Evolutionary conservation across 1,284 basidiomycete genomes (phyloP), one percentile per base, ranked within the genome.

Genomic region (Somion occarium): DNA sequence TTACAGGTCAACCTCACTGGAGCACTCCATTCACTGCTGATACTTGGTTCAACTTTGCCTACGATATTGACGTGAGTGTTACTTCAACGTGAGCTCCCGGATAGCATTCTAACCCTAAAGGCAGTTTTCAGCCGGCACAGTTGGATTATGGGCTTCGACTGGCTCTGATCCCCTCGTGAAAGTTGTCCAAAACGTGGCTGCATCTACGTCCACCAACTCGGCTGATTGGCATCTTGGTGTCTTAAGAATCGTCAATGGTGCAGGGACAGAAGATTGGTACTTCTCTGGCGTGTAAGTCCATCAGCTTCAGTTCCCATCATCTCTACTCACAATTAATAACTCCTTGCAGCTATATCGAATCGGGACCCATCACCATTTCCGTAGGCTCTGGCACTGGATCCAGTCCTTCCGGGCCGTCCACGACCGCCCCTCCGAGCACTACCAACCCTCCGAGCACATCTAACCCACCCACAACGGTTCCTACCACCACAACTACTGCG

Each of bases 141-240:
- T 83, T 48, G 80, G 79, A 20, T 72, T 85, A 19, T 84, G 78
- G 78, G 74, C 74, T 4, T 80, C 77, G 7, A 80, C 75, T 4
- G 79, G 76, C 22, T 69, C 70, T 2, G 61, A 57, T 37, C 70
- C 77, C 0, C 70, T 85, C 43, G 69, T 65, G 41, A 75, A 80
- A 60, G 78, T 83, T 47, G 72, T 75, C 34, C 58, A 70, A 34
- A 76, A 78, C 63, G 60, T 76, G 38, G 63, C 75, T 12, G 76
- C 77, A 0, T 73, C 72, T 37, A 73, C 81, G 1, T 80, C 73
- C 19, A 83, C 81, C 49, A 82, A 83, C 67, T 81, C 79, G 19
- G 78, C 69, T 24, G 82, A 84, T 65, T 85, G 74, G 72, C 82
- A 84, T 65, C 68, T 85, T 50, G 81, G 81, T 48, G 79, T 83